Evolutionary conservation across 306 rosid species (phyloP), one percentile per base, ranked within the genome.

Genomic region (Dryas alaskensis): DNA sequence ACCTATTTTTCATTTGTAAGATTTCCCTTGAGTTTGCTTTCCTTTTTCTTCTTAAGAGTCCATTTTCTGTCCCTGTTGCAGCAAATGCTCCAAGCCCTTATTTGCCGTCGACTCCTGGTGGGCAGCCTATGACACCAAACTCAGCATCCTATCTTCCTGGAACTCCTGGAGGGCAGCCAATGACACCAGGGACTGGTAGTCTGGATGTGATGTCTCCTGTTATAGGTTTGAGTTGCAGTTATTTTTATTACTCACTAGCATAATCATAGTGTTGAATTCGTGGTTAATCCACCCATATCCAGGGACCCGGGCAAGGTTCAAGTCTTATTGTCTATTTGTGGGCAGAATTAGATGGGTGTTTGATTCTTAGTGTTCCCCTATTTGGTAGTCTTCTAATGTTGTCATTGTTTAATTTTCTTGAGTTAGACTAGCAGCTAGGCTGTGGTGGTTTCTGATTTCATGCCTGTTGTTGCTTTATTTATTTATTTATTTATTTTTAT

Each of bases 91-190:
- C 99, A 1, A 95, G 99, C 80, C 99, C 99, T 3, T 95, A 95
- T 86, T 86, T 95, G 81, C 99, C 99, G 31, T 95, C 98, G 45
- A 95, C 99, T 73, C 99, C 99, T 14, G 98, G 97, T 82, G 98
- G 98, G 60, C 98, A 92, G 86, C 99, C 99, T 49, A 88, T 90
- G 99, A 95, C 99, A 52, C 99, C 99, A 75, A 95, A 89, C 81
- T 88, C 99, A 11, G 98, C 86, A 27, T 88, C 96, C 66, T 95
- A 88, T 87, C 97, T 95, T 85, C 99, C 99, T 39, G 97, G 99
- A 49, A 95, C 99, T 51, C 99, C 99, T 69, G 99, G 99, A 66
- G 99, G 99, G 81, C 99, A 92, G 82, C 99, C 99, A 13, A 95
- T 95, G 99, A 95, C 99, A 60, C 99, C 98, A 19, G 99, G 99